Conservation (phyloP, 164 flowering plant genomes). For the Dillenia suffruticosa region DNA sequence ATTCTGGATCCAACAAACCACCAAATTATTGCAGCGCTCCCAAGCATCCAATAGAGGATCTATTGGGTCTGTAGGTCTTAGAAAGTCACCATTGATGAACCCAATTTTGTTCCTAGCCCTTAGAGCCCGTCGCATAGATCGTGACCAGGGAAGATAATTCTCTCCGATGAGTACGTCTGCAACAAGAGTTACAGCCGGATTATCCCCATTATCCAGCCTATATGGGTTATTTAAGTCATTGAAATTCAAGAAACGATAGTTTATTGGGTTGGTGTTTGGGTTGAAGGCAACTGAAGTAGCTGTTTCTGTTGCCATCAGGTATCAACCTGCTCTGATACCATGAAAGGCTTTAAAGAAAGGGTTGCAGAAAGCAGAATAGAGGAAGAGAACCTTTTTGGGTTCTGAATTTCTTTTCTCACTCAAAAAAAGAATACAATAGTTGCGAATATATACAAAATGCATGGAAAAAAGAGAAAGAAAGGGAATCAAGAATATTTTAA, state of each 20-base stretch:
- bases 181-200: not conserved
- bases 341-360: not conserved
- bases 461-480: too few species aligned
- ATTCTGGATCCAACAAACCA: constrained; percentile 1
- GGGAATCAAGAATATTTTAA: too few species aligned
- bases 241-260: not conserved
- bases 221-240: not conserved
- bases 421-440: too few species aligned
- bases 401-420: too few species aligned
- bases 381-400: too few species aligned
- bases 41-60: not conserved
- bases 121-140: not conserved
- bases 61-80: too few species aligned
- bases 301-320: not conserved
- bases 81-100: too few species aligned
- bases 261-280: not conserved
- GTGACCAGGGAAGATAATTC: not conserved
- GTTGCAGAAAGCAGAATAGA: too few species aligned
- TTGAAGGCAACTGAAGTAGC: not conserved
- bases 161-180: not conserved
- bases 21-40: not conserved
- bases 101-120: not conserved
- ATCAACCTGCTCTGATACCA: not conserved
- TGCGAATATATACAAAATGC: too few species aligned
- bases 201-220: not conserved